These are phyloP conservation scores for Clonostachys rosea DNA, from an alignment of 2,329 filamentous ascomycete species.

Conservation along the genomic window DNA sequence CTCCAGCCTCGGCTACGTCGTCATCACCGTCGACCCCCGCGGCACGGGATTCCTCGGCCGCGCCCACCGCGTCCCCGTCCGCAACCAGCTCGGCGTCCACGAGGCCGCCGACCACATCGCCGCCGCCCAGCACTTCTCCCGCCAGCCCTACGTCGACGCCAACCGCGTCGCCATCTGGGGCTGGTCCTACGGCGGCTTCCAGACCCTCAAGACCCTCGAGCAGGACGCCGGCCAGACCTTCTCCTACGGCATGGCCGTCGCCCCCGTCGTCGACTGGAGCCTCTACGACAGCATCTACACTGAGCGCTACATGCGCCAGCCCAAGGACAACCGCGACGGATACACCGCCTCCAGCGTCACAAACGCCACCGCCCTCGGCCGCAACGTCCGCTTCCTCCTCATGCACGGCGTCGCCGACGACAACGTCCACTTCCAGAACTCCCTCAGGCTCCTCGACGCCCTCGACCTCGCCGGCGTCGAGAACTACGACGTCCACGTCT, in stretches of 20 bases:
- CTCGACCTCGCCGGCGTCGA: constrained; percentile 76
- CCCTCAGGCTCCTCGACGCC: constrained; percentile 79
- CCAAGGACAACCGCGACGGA: constrained; percentile 72
- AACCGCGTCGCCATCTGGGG: constrained; percentile 91
- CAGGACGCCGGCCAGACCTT: constrained; percentile 85
- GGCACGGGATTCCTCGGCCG: constrained; percentile 91
- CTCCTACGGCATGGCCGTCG: constrained; percentile 95
- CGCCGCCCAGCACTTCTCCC: constrained; percentile 78
- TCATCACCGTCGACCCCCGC: constrained; percentile 89
- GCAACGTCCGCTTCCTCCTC: constrained; percentile 82
- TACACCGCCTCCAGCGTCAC: constrained; percentile 72
- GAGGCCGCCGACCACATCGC: constrained; percentile 91
- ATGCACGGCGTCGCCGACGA: constrained; percentile 98
- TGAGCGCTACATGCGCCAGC: constrained; percentile 95
- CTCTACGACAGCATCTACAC: constrained; percentile 95
- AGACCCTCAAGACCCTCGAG: constrained; percentile 92
- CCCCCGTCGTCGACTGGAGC: constrained; percentile 96
- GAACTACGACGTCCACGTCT: constrained; percentile 96
- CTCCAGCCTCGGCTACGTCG: constrained; percentile 81
- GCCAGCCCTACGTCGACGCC: constrained; percentile 77
- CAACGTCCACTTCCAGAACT: constrained; percentile 97
- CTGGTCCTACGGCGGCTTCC: constrained; percentile 96
- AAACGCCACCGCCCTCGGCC: constrained; percentile 67
- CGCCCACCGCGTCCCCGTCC: constrained; percentile 73
- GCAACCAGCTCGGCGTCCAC: constrained; percentile 77